Base-by-base conservation (phyloP, 2,329 filamentous ascomycete species). In the Exophiala sp. region DNA sequence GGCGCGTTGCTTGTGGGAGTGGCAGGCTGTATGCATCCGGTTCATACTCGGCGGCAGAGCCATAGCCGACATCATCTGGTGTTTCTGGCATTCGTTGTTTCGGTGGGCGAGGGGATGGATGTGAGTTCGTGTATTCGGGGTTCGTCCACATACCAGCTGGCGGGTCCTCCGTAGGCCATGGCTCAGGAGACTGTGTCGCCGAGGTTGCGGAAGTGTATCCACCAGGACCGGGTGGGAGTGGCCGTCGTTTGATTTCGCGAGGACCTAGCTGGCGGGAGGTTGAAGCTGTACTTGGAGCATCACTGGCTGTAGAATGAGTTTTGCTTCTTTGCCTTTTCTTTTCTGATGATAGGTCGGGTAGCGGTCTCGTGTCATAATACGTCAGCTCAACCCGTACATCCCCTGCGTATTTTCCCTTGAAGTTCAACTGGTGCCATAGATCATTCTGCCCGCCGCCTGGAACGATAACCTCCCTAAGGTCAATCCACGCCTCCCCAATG, bases 311-410 rank as follows among this genome's bases (percentile, higher is more conserved):
- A 30, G 60, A 60, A 42, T 67, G 63, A 37, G 64, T 67, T 44
- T 71, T 68, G 16, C 64, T 62, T 14, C 63, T 64, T 53, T 66
- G 64, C 61, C 70, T 80, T 51, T 77, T 70, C 64, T 79, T 83
- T 53, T 80, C 76, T 23, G 66, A 68, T 6, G 70, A 70, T 1
- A 76, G 71, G 69, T 85, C 89, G 52, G 94, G 88, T 69, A 93
- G 93, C 16, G 88, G 86, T 21, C 91, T 79, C 48, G 79, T 83
- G 67, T 98, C 93, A 73, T 97, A 98, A 71, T 86, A 98, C 35
- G 93, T 98, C 69, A 96, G 83, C 70, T 98, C 93, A 57, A 98
- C 84, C 59, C 91, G 80, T 57, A 98, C 83, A 67, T 97, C 91
- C 48, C 93, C 93, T 5, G 93, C 91, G 63, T 97, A 98, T 74